phyloP scores from a whole-genome alignment of 257 asterid genomes.

The Catharanthus roseus region DNA sequence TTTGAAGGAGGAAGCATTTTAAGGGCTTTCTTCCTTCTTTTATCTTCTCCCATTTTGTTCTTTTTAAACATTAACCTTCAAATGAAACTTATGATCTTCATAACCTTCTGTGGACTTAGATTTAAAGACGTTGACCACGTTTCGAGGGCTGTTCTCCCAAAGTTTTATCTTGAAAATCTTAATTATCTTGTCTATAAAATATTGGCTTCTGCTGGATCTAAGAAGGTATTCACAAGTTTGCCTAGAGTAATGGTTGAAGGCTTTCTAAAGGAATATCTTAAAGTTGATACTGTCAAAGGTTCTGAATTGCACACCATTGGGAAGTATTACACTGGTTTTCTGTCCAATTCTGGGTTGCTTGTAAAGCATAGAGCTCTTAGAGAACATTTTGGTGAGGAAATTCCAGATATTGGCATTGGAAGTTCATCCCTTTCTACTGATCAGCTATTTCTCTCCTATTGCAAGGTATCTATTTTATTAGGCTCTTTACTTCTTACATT shows the following conservation, averaged over 20 bases:
- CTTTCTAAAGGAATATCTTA: conserved; percentile 62
- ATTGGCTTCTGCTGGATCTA: conserved; percentile 41
- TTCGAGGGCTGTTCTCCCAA: conserved; percentile 70
- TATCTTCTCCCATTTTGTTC: conserved; percentile 46
- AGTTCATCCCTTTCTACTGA: conserved; percentile 27
- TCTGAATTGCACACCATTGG: conserved; percentile 63
- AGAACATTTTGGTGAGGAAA: conserved; percentile 48
- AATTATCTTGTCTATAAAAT: conserved; percentile 44
- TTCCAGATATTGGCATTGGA: conserved; percentile 71
- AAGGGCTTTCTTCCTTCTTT: conserved; percentile 59
- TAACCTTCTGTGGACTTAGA: conserved; percentile 75
- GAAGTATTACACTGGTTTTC: conserved; percentile 50
- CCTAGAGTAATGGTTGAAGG: conserved; percentile 86
- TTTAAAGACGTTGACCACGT: conserved; percentile 50
- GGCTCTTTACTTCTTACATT: too few species aligned
- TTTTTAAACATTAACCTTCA: conserved; percentile 33
- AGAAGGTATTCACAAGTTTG: conserved; percentile 43
- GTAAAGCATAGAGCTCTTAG: conserved; percentile 57
- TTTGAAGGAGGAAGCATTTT: conserved; percentile 82
- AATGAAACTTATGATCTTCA: conserved; percentile 60
- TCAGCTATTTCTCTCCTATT: conserved; percentile 56
- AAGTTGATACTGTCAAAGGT: conserved; percentile 55
- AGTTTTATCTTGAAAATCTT: conserved; percentile 68
- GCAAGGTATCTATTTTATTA: conserved; percentile 50
- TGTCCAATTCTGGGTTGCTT: conserved; percentile 45